Conservation (phyloP, 2,329 filamentous ascomycete species). For the Chlorencoelia australis region DNA sequence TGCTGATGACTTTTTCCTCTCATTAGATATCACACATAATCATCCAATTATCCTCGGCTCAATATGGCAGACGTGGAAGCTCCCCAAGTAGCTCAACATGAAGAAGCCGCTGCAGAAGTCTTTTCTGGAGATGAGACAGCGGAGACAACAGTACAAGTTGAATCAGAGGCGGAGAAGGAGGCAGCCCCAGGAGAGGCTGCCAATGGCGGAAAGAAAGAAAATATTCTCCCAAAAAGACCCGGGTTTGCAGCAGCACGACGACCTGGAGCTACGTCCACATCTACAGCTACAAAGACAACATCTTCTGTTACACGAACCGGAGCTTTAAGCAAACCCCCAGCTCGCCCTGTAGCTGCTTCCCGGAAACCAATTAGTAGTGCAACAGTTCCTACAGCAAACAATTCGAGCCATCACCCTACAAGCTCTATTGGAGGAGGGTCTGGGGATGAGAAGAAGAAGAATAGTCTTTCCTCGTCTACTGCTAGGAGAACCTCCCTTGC, state of each 20-base stretch:
- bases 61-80: slow-evolving; percentile 8
- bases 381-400: slow-evolving; percentile 24
- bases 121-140: slow-evolving; percentile 16
- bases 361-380: slow-evolving; percentile 24
- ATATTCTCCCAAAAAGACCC: slow-evolving; percentile 20
- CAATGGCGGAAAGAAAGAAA: slow-evolving; percentile 26
- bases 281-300: slow-evolving; percentile 20
- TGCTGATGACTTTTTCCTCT: no score
- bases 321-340: slow-evolving; percentile 27
- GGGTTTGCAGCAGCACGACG: slow-evolving; percentile 18
- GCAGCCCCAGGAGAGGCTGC: slow-evolving; percentile 14
- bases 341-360: slow-evolving; percentile 20
- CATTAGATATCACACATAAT: no score
- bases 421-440: slow-evolving; percentile 23
- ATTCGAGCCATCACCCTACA: slow-evolving; percentile 20
- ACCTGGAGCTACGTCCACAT: slow-evolving; percentile 18
- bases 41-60: no score
- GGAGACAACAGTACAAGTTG: slow-evolving; percentile 19
- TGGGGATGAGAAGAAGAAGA: slow-evolving; percentile 26
- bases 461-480: slow-evolving; percentile 16
- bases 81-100: neutral
- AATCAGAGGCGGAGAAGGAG: slow-evolving; percentile 23
- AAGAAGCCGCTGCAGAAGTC: neutral
- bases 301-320: slow-evolving; percentile 19
- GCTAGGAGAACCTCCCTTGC: slow-evolving; percentile 24